phyloP scores from a whole-genome alignment of 495 filamentous ascomycete genomes.

The Thermothielavioides terrestris region DNA sequence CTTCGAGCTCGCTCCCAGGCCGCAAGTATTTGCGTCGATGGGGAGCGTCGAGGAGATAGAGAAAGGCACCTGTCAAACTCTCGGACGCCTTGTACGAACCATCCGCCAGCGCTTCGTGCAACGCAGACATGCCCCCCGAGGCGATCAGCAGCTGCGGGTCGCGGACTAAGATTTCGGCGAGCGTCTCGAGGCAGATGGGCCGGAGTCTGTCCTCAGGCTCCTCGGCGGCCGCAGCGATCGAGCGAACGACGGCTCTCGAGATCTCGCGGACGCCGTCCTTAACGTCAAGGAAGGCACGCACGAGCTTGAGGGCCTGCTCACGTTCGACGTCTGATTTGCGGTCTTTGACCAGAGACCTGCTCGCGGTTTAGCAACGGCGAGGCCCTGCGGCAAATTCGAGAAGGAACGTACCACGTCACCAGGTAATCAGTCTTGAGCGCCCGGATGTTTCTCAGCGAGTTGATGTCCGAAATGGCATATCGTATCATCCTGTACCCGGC shows the following conservation, averaged over 20 bases:
- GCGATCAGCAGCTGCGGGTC: conserved; percentile 69
- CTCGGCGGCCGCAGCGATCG: conserved; percentile 84
- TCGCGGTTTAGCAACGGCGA: neutral
- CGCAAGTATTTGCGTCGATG: conserved; percentile 68
- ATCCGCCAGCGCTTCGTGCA: conserved; percentile 80
- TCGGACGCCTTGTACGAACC: conserved; percentile 88
- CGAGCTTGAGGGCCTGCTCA: conserved; percentile 94
- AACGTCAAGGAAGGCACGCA: conserved; percentile 89
- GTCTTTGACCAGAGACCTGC: conserved; percentile 79
- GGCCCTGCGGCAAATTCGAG: neutral
- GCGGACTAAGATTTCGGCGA: conserved; percentile 83
- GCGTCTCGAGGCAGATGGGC: conserved; percentile 82
- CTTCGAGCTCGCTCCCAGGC: conserved; percentile 69
- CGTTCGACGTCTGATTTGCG: conserved; percentile 92
- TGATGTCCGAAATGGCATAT: conserved; percentile 87
- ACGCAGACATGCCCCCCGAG: conserved; percentile 69
- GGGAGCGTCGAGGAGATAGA: conserved; percentile 82
- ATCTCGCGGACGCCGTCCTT: conserved; percentile 87
- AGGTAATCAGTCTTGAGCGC: conserved; percentile 82
- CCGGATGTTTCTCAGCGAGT: conserved; percentile 81
- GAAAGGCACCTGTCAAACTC: conserved; percentile 70
- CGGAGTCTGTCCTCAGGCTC: conserved; percentile 78
- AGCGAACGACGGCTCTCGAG: conserved; percentile 73
- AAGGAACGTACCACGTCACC: conserved; percentile 55
- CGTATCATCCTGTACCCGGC: conserved; percentile 88